Percentiles rank a stretch among this genome's conserved stretches.
These are phyloP conservation scores for Rosellinia necatrix DNA, from an alignment of 2,329 filamentous ascomycete species.

Conservation along the genomic window DNA sequence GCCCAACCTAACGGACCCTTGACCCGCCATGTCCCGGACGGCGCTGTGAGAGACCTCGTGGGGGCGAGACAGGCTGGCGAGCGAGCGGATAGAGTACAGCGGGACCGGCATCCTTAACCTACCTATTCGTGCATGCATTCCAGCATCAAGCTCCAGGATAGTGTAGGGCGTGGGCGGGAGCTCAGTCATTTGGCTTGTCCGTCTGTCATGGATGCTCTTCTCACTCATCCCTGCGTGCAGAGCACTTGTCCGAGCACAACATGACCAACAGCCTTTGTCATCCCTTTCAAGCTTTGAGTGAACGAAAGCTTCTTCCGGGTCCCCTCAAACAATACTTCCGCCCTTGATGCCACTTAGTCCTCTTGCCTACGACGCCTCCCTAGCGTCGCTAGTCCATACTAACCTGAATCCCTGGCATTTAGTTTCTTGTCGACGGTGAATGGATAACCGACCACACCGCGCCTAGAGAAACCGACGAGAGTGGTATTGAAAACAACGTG, in stretches of 20 bases:
- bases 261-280: background rate
- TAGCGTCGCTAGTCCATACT: conserved; percentile 29
- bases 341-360: conserved; percentile 12
- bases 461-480: conserved; percentile 79
- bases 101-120: conserved; percentile 15
- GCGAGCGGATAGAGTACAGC: conserved; percentile 1
- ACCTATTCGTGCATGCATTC: conserved; percentile 17
- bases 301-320: conserved; percentile 3
- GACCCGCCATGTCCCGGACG: no score
- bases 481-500: conserved; percentile 92
- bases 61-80: no score
- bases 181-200: conserved; percentile 3
- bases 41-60: no score
- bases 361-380: conserved; percentile 17
- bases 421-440: conserved; percentile 94
- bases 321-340: background rate
- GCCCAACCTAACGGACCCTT: no score
- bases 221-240: conserved; percentile 5
- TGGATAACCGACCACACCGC: conserved; percentile 85
- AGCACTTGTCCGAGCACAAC: background rate
- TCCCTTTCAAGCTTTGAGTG: conserved; percentile 16
- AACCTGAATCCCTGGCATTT: conserved; percentile 35
- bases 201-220: conserved; percentile 5
- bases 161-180: background rate
- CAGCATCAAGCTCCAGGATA: conserved; percentile 1